Percentiles rank a stretch among this genome's conserved stretches.
Conservation (phyloP, 2,329 filamentous ascomycete species). For the Cladobotryum protrusum region DNA sequence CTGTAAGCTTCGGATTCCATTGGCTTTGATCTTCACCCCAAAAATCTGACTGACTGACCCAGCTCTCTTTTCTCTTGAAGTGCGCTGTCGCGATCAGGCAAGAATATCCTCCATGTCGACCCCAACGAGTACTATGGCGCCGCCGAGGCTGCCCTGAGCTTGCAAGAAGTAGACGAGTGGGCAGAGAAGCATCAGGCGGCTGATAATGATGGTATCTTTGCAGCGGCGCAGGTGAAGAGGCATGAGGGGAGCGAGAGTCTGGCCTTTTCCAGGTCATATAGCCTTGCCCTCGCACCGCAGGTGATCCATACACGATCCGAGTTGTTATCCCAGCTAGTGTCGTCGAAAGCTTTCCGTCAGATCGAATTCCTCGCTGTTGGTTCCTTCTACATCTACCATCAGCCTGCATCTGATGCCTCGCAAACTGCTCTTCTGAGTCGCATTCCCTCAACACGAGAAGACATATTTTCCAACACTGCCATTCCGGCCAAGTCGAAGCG, state of each 20-base stretch:
- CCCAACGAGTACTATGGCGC: constrained; percentile 84
- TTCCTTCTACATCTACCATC: constrained; percentile 77
- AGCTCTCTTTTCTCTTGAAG: constrained; percentile 44
- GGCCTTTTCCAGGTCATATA: constrained; percentile 67
- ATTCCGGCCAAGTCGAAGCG: constrained; percentile 80
- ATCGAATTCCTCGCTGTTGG: constrained; percentile 91
- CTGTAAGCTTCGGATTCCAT: constrained; percentile 51
- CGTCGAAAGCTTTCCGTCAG: constrained; percentile 80
- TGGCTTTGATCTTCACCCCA: constrained; percentile 16
- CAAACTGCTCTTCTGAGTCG: constrained; percentile 47
- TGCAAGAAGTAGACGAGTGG: constrained; percentile 78
- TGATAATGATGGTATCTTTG: constrained; percentile 21
- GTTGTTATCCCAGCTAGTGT: constrained; percentile 75
- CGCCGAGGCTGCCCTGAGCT: constrained; percentile 74
- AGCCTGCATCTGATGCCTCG: constrained; percentile 26
- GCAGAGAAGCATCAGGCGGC: constrained; percentile 35
- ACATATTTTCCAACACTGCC: constrained; percentile 73
- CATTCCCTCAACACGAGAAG: constrained; percentile 84
- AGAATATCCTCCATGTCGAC: constrained; percentile 87
- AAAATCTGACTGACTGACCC: constrained; percentile 27
- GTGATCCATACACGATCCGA: constrained; percentile 78
- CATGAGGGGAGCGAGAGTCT: constrained; percentile 33
- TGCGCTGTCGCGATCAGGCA: constrained; percentile 84
- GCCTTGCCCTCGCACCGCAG: constrained; percentile 76
- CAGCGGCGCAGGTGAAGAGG: constrained; percentile 26